Conservation (phyloP, 2,329 filamentous ascomycete genomes). For the Tympanopsis confertula region DNA sequence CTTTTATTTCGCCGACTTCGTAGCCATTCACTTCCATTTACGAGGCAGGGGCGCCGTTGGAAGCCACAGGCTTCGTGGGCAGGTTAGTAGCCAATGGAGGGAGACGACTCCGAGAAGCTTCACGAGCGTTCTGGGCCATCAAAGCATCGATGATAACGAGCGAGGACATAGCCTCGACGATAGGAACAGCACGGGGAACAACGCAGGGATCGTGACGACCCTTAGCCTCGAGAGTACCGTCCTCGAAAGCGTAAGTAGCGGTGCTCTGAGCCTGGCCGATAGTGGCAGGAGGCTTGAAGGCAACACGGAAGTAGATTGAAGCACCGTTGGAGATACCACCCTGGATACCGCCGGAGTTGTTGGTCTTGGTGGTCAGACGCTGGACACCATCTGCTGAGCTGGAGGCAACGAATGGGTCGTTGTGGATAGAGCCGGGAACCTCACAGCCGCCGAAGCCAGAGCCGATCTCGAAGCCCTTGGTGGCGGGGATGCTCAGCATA, state of each 20-base stretch:
- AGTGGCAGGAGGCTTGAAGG: constrained; percentile 89
- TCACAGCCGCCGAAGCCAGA: constrained; percentile 83
- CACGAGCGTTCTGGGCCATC: constrained; percentile 47
- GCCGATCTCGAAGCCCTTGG: constrained; percentile 91
- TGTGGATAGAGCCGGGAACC: constrained; percentile 80
- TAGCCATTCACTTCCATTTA: no score
- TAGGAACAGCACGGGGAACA: constrained; percentile 75
- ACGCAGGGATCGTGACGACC: constrained; percentile 91
- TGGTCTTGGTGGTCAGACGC: constrained; percentile 70
- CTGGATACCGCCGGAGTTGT: constrained; percentile 90
- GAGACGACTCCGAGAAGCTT: background rate
- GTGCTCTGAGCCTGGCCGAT: constrained; percentile 84
- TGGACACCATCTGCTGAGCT: constrained; percentile 28
- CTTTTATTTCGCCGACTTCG: no score
- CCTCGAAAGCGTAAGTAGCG: constrained; percentile 62
- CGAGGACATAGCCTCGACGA: constrained; percentile 84
- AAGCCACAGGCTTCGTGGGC: background rate
- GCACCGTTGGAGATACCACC: constrained; percentile 91
- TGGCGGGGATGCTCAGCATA: constrained; percentile 90
- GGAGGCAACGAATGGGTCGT: constrained; percentile 69
- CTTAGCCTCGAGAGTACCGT: constrained; percentile 78
- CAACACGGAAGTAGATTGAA: constrained; percentile 86
- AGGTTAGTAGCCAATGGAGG: background rate
- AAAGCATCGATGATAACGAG: constrained; percentile 79
- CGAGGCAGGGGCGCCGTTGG: background rate